These are phyloP conservation scores for Graphilbum fragrans DNA, from an alignment of 2,329 filamentous ascomycete genomes.

Conservation along the genomic window DNA sequence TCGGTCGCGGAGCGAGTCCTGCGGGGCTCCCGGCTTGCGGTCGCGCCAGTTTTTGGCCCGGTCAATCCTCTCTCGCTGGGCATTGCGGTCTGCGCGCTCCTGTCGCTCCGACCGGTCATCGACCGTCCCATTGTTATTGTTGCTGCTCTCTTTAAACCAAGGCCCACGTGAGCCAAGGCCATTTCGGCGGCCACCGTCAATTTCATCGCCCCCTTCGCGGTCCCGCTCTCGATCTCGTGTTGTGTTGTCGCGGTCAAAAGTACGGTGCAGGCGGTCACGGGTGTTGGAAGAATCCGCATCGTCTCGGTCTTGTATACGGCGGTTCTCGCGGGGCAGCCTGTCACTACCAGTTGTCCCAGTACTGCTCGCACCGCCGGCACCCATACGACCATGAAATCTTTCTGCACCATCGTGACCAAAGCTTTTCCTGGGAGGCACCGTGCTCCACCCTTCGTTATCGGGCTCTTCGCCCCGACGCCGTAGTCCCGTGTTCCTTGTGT, in stretches of 20 bases:
- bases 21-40: constrained; percentile 28
- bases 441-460: constrained; percentile 63
- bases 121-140: constrained; percentile 21
- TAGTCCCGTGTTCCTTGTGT: constrained; percentile 31
- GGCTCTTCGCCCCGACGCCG: constrained; percentile 45
- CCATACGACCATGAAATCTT: constrained; percentile 55
- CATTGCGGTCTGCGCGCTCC: constrained; percentile 19
- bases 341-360: constrained; percentile 27
- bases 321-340: constrained; percentile 45
- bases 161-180: constrained; percentile 47
- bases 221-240: constrained; percentile 22
- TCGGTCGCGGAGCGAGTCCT: constrained; percentile 45
- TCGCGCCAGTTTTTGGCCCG: constrained; percentile 51
- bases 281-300: constrained; percentile 13
- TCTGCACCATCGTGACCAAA: constrained; percentile 62
- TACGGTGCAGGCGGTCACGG: constrained; percentile 20
- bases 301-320: constrained; percentile 35
- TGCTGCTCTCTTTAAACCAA: constrained; percentile 56
- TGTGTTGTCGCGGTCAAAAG: constrained; percentile 11
- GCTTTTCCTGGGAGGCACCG: constrained; percentile 61
- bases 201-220: constrained; percentile 37
- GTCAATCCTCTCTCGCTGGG: constrained; percentile 42
- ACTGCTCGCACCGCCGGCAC: constrained; percentile 28
- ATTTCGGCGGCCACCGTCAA: constrained; percentile 49
- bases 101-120: constrained; percentile 17